phyloP scores from a whole-genome alignment of 2,329 filamentous ascomycete species.

The Lachnellula occidentalis region DNA sequence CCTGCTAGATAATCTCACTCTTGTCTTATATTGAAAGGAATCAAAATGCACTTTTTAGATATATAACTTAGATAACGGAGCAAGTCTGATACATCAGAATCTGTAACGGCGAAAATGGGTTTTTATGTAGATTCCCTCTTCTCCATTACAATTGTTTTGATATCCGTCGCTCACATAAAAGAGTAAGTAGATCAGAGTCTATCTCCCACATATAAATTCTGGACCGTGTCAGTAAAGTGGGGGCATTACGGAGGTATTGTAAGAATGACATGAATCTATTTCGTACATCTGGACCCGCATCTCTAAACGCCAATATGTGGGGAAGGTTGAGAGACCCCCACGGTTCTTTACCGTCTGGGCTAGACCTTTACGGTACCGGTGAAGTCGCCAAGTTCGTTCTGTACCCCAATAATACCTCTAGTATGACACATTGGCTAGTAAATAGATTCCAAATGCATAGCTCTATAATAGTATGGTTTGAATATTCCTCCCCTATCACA shows the following conservation, averaged over 20 bases:
- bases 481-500: not conserved
- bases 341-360: conserved; percentile 32
- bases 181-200: too few species aligned
- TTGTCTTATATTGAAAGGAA: too few species aligned
- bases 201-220: conserved; percentile 17
- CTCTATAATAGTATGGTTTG: not conserved
- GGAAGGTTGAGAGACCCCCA: conserved; percentile 29
- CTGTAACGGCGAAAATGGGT: too few species aligned
- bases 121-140: too few species aligned
- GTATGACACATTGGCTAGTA: not conserved
- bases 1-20: too few species aligned
- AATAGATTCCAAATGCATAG: not conserved
- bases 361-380: conserved; percentile 30
- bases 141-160: too few species aligned
- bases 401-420: conserved; percentile 34
- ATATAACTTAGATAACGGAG: too few species aligned
- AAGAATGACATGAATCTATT: conserved; percentile 6
- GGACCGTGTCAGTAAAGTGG: not conserved
- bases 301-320: conserved; percentile 28
- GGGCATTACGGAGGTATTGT: too few species aligned
- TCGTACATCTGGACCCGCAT: conserved; percentile 28
- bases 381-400: conserved; percentile 31
- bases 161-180: too few species aligned
- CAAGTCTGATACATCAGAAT: too few species aligned
- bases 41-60: too few species aligned